Evolutionary conservation across 352 stramenopile genomes (phyloP).

Genomic region (Phytopythium aichiense): DNA sequence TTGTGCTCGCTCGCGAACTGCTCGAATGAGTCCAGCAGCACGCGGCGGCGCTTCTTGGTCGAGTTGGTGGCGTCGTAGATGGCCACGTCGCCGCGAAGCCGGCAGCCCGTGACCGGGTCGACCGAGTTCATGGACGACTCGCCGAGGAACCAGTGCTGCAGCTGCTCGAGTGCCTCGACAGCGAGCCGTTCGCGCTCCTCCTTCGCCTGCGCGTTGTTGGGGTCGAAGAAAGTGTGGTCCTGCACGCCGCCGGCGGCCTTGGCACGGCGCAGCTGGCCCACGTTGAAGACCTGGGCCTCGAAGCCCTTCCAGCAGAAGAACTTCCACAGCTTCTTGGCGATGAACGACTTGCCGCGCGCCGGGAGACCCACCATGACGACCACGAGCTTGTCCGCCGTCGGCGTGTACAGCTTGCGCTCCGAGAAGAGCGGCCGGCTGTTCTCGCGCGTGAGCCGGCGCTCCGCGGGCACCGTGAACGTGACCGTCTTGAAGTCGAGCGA

Average conservation of each 20-base stretch:
- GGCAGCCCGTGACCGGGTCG: slow-evolving; percentile 1
- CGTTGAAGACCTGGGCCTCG: slow-evolving; percentile 91
- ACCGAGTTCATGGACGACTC: slow-evolving; percentile 5
- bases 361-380: slow-evolving; percentile 95
- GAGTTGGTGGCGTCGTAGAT: slow-evolving; percentile 92
- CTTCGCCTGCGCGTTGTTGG: slow-evolving; percentile 74
- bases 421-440: slow-evolving; percentile 41
- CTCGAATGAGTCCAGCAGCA: slow-evolving; percentile 58
- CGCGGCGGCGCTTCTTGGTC: slow-evolving; percentile 51
- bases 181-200: slow-evolving; percentile 81
- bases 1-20: slow-evolving; percentile 54
- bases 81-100: slow-evolving; percentile 72
- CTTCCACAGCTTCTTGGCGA: slow-evolving; percentile 89
- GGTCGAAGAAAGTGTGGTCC: slow-evolving; percentile 92
- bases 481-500: slow-evolving; percentile 44
- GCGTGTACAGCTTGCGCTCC: slow-evolving; percentile 75
- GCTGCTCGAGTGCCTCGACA: slow-evolving; percentile 61
- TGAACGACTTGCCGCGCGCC: slow-evolving; percentile 94
- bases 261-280: slow-evolving; percentile 90
- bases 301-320: slow-evolving; percentile 83
- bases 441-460: slow-evolving; percentile 23
- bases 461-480: slow-evolving; percentile 24
- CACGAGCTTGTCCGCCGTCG: slow-evolving; percentile 91
- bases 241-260: slow-evolving; percentile 54
- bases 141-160: slow-evolving; percentile 59